Base-by-base conservation (phyloP, 148 eudicot genomes). In the Amaranthus palmeri region DNA sequence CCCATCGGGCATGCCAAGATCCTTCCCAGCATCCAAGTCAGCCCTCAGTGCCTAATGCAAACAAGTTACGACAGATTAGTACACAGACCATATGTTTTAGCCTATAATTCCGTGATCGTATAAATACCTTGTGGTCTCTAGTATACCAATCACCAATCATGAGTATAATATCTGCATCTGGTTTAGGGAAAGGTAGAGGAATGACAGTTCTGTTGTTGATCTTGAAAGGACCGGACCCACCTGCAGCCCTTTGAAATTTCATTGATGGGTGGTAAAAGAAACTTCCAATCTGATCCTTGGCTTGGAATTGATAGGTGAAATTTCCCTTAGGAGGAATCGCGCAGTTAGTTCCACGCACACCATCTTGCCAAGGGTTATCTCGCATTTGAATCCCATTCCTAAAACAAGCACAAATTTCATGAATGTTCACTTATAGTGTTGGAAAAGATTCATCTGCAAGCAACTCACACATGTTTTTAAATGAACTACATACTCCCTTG, bases 111-210 rank as follows among this genome's bases (percentile, higher is more conserved):
- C 46, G 0, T 6, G 53, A 8, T 18, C 4, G 36, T 25, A 25
- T 60, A 71, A 84, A 13, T 78, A 91, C 99, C 92, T 79, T 88
- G 67, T 95, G 97, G 81, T 81, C 88, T 56, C 85, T 85, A 36
- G 75, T 88, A 72, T 92, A 95, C 99, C 99, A 95, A 81, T 95
- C 99, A 45, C 99, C 97, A 41, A 95, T 95, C 81, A 87, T 81
- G 68, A 95, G 82, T 46, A 79, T 74, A 61, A 91, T 76, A 69
- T 95, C 93, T 10, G 83, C 97, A 83, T 92, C 91, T 61, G 99
- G 96, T n/a, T 70, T 69, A 73, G 78, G 87, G 67, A 88, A 92
- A 50, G 99, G 99, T 41, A 88, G 72, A 1, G 92, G 72, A 50
- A 92, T 86, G 17, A 83, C 51, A 7, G 71, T 48, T 41, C 96